A percentile compares a stretch with the other conserved stretches of the same genome.
Conservation (phyloP, 2,329 filamentous ascomycete genomes). For the Cladosporium oxysporum region DNA sequence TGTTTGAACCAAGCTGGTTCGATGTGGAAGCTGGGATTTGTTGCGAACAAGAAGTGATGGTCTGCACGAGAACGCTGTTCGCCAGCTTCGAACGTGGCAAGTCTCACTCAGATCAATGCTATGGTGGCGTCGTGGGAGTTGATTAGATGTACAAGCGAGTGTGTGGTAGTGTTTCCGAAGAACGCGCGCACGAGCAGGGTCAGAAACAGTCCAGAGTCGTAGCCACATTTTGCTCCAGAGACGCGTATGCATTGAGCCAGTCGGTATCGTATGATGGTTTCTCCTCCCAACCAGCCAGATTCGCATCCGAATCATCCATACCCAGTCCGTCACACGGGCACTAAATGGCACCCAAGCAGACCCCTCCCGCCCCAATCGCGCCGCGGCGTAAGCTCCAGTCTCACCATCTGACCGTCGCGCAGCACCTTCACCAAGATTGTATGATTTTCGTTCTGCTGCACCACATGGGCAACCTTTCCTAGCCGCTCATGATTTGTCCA, state of each 20-base stretch:
- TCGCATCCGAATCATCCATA: neutral
- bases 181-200: neutral
- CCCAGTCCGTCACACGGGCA: constrained; percentile 65
- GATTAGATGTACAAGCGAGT: neutral
- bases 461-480: constrained; percentile 81
- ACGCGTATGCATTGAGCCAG: neutral
- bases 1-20: neutral
- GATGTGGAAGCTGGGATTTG: neutral
- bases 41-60: neutral
- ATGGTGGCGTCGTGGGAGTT: neutral
- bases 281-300: neutral
- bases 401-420: constrained; percentile 62
- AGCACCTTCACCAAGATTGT: constrained; percentile 66
- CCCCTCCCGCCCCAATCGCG: constrained; percentile 89
- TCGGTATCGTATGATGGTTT: neutral
- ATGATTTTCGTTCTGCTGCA: constrained; percentile 81
- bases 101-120: neutral
- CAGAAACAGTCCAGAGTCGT: neutral
- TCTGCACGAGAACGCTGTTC: neutral
- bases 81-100: neutral
- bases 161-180: neutral
- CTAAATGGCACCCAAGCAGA: constrained; percentile 83
- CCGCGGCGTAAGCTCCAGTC: constrained; percentile 72
- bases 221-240: neutral
- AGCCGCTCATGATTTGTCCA: constrained; percentile 83